Conservation (phyloP, 1,284 basidiomycete genomes). For the Uromyces viciae-fabae region DNA sequence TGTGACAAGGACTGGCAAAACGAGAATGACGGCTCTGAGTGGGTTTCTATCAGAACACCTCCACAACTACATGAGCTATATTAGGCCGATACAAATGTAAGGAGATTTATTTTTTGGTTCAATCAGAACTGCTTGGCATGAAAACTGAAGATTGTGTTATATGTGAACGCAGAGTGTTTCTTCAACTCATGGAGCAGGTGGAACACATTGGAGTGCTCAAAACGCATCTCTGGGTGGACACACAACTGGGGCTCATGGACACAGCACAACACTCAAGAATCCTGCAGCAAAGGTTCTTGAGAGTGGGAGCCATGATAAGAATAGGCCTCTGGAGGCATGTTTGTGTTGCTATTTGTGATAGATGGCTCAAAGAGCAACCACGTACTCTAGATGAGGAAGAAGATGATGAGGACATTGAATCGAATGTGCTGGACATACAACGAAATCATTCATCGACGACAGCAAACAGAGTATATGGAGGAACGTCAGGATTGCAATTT, state of each 20-base stretch:
- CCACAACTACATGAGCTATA: neutral
- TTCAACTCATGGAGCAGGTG: neutral
- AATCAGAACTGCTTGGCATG: too few species aligned
- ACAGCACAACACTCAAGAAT: neutral
- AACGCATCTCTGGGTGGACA: neutral
- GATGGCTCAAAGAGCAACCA: neutral
- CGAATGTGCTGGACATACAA: neutral
- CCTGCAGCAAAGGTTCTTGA: neutral
- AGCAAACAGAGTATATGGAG: neutral
- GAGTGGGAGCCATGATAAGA: neutral
- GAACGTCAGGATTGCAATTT: neutral
- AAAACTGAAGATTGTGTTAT: neutral
- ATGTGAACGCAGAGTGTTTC: neutral
- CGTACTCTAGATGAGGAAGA: neutral
- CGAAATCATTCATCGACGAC: neutral
- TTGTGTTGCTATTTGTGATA: constrained; percentile 1
- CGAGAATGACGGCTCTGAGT: too few species aligned
- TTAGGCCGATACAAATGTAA: neutral
- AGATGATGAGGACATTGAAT: neutral
- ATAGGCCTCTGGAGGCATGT: neutral
- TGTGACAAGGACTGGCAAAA: too few species aligned
- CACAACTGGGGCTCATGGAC: neutral
- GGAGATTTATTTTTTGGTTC: too few species aligned
- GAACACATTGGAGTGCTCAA: neutral
- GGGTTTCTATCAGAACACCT: neutral